These are phyloP conservation scores for Monosporascus sp. DNA, from an alignment of 2,329 filamentous ascomycete species.

Conservation along the genomic window DNA sequence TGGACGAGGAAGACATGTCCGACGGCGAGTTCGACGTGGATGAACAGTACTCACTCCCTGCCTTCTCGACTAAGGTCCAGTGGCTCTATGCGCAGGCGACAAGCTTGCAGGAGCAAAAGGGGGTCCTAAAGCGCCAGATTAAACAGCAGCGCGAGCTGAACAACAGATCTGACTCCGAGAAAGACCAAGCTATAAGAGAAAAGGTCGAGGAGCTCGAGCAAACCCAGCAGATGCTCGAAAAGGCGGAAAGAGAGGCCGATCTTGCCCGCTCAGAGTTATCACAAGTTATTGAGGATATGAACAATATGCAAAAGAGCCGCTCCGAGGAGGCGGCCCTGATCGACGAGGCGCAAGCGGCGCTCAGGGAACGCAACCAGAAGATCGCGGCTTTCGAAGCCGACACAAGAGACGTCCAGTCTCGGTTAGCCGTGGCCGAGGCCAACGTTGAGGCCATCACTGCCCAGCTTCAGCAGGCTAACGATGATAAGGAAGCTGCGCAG, in stretches of 20 bases:
- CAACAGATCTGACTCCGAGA: constrained; percentile 72
- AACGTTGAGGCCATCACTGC: constrained; percentile 32
- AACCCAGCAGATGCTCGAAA: constrained; percentile 21
- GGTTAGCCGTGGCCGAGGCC: constrained; percentile 32
- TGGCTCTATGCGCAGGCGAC: constrained; percentile 74
- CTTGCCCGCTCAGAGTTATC: constrained; percentile 45
- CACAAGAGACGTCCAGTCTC: constrained; percentile 32
- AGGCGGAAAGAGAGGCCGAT: constrained; percentile 29
- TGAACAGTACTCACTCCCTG: constrained; percentile 65
- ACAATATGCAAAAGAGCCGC: constrained; percentile 29
- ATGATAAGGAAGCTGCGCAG: constrained; percentile 23
- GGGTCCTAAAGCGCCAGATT: constrained; percentile 83
- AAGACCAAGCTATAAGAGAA: constrained; percentile 58
- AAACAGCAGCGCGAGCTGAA: constrained; percentile 94
- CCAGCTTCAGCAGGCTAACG: constrained; percentile 30
- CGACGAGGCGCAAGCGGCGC: constrained; percentile 32
- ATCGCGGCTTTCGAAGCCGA: constrained; percentile 40
- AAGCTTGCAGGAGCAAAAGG: constrained; percentile 78
- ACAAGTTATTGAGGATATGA: constrained; percentile 42
- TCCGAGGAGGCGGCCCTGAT: constrained; percentile 30
- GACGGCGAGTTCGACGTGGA: constrained; percentile 55
- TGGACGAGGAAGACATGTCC: constrained; percentile 57
- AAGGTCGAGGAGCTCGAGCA: constrained; percentile 54
- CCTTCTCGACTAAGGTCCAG: constrained; percentile 74
- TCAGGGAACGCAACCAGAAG: constrained; percentile 39